Evolutionary conservation across 2,329 filamentous ascomycete genomes (phyloP), one percentile per base, ranked within the genome.

Genomic region (Metarhizium robertsii): DNA sequence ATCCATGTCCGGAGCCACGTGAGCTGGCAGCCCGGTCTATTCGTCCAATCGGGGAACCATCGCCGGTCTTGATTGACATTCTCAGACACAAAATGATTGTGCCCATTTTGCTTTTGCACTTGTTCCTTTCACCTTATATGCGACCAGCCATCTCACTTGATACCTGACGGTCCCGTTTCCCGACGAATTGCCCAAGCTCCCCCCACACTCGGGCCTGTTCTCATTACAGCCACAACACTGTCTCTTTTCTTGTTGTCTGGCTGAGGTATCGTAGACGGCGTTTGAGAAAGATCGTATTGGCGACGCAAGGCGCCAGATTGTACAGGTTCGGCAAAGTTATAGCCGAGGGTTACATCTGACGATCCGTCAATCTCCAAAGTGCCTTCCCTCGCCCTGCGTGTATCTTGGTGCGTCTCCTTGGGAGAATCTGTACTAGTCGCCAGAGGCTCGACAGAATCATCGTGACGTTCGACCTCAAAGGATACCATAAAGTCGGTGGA

Each of bases 401-500:
- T 10, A 48, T 29, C 20, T 29, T 14, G 10, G 13, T 29, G 8
- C 20, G 20, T 30, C 10, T 13, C 10, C n/a, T 48, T 5, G 10
- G 18, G 8, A 45, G 18, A 34, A 34, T 34, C 18, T 45, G 4
- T 14, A 14, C 11, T 48, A 10, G 7, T 10, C 6, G 6, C 43
- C 43, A 13, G 34, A 36, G 6, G 7, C 43, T 10, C 7, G 40
- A n/a, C 40, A 43, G 2, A 43, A 6, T 6, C 8, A 36, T 46
- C 20, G 7, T 46, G n/a, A 6, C 20, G 43, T 10, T 46, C 20
- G 43, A 46, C 43, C 13, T 25, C 20, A 11, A 46, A 20, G 18
- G 8, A 46, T 11, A 25, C 4, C 7, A 46, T 4, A n/a, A 25
- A 97, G 73, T 99, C 97, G 71, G 84, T 81, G 38, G 77, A 76